Evolutionary conservation across 2,329 filamentous ascomycete genomes (phyloP).

Genomic region (Furcasterigmium furcatum): DNA sequence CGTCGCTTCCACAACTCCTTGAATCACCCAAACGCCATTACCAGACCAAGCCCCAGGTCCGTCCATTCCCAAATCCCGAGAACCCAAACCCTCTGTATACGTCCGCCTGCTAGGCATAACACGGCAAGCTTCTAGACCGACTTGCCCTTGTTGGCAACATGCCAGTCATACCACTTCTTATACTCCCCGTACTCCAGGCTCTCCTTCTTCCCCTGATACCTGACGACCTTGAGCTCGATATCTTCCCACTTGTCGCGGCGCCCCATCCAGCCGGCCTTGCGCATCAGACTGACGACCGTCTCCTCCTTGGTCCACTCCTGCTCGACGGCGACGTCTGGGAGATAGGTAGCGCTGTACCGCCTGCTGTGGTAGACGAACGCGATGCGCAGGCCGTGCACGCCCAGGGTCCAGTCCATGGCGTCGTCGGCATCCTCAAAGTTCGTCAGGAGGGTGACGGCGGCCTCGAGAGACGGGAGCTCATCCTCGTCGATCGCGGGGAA

Average conservation of each 20-base stretch:
- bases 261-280: conserved; percentile 90
- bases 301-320: conserved; percentile 96
- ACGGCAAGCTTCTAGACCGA: too few relatives aligned
- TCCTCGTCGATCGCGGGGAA: conserved; percentile 51
- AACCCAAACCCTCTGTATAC: too few relatives aligned
- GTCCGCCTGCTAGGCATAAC: too few relatives aligned
- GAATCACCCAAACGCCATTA: too few relatives aligned
- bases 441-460: conserved; percentile 77
- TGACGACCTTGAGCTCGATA: conserved; percentile 73
- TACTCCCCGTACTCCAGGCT: conserved; percentile 70
- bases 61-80: too few relatives aligned
- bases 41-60: too few relatives aligned
- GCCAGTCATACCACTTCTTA: conserved; percentile 77
- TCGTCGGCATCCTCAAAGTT: conserved; percentile 76
- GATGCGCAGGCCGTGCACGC: conserved; percentile 82
- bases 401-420: conserved; percentile 81
- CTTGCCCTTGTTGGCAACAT: conserved; percentile 30
- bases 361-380: conserved; percentile 72
- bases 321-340: conserved; percentile 87
- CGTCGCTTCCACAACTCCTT: too few relatives aligned
- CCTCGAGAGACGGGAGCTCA: conserved; percentile 58
- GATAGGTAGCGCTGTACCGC: conserved; percentile 81
- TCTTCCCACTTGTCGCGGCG: conserved; percentile 77
- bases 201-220: conserved; percentile 84
- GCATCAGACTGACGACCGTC: conserved; percentile 83